phyloP scores from a whole-genome alignment of 1,284 basidiomycete species.

The Ustilago xerochloae region DNA sequence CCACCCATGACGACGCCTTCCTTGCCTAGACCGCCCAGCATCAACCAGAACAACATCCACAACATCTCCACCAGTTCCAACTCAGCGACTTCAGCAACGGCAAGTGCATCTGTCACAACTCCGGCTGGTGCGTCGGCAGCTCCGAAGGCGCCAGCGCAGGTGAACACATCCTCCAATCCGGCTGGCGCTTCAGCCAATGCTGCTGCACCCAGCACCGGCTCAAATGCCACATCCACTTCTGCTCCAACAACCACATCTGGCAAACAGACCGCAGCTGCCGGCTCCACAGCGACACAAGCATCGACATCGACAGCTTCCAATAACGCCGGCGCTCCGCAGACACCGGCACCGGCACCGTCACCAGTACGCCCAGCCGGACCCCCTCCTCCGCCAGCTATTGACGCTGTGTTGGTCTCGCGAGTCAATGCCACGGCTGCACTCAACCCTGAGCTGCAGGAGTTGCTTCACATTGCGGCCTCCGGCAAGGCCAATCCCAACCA shows the following conservation, averaged over 20 bases:
- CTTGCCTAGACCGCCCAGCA: slow-evolving; percentile 36
- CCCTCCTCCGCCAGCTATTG: slow-evolving; percentile 49
- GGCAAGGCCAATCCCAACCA: slow-evolving; percentile 54
- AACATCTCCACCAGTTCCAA: slow-evolving; percentile 15
- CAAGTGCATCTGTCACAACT: background rate
- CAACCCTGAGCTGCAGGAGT: slow-evolving; percentile 55
- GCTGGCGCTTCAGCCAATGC: background rate
- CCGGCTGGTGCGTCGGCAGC: background rate
- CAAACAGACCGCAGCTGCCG: background rate
- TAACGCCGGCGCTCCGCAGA: slow-evolving; percentile 9
- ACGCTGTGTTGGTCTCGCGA: slow-evolving; percentile 51
- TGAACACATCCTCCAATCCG: slow-evolving; percentile 4
- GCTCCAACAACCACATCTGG: slow-evolving; percentile 5
- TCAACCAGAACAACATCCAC: slow-evolving; percentile 38
- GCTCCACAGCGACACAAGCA: slow-evolving; percentile 3
- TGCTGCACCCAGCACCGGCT: background rate
- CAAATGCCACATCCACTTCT: slow-evolving; percentile 1
- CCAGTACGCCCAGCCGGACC: slow-evolving; percentile 33
- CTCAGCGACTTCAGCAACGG: slow-evolving; percentile 1
- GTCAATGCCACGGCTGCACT: slow-evolving; percentile 55
- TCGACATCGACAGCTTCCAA: slow-evolving; percentile 9
- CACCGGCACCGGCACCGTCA: slow-evolving; percentile 5
- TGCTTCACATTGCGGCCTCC: slow-evolving; percentile 55
- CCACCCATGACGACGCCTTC: slow-evolving; percentile 38
- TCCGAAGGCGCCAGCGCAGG: background rate